Evolutionary conservation across 495 filamentous ascomycete genomes (phyloP), one percentile per base, ranked within the genome.

Genomic region (Penicillium argentinense): DNA sequence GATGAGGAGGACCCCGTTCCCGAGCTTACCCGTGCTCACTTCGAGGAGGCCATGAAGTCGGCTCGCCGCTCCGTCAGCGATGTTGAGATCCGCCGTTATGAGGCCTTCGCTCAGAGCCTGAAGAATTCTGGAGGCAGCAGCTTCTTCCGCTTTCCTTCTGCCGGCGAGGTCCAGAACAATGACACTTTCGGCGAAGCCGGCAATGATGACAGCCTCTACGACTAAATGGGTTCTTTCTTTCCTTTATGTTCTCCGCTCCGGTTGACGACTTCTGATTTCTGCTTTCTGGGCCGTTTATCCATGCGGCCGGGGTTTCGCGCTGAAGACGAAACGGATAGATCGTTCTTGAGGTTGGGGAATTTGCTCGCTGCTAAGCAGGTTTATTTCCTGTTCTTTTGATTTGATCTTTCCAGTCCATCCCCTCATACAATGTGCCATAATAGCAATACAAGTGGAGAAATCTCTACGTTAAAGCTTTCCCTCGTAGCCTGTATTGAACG

Each of bases 51-150:
- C 21, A 97, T 98, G 95, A 82, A 85, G 68, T 81, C 84, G 56
- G 93, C 93, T 42, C 83, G 93, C 62, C 84, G 88, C 65, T 97
- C 93, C 11, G 93, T 98, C 59, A 91, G 79, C 49, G 93, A 98
- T 56, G 91, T 97, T 23, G 93, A 98, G 77, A 90, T 98, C 59
- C 86, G 95, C 52, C 86, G 91, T 45, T 98, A 98, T 70, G 93
- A 98, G 77, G 95, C 93, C 21, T 98, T 98, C 54, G 88, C 93
- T 24, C 95, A 97, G 77, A 92, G 89, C 67, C 87, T 98, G 88
- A 98, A 98, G 86, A 93, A 95, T 65, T 82, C 88, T 30, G 89
- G 93, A 38, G 90, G 90, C 42, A 92, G 91, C 66, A 88, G 83
- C 53, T 96, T 90, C 81, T 97, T 97, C 87, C 87, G 92, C 67